These are phyloP conservation scores for Iris macrosiphon DNA, from an alignment of 106 monocot genomes.

Conservation along the genomic window DNA sequence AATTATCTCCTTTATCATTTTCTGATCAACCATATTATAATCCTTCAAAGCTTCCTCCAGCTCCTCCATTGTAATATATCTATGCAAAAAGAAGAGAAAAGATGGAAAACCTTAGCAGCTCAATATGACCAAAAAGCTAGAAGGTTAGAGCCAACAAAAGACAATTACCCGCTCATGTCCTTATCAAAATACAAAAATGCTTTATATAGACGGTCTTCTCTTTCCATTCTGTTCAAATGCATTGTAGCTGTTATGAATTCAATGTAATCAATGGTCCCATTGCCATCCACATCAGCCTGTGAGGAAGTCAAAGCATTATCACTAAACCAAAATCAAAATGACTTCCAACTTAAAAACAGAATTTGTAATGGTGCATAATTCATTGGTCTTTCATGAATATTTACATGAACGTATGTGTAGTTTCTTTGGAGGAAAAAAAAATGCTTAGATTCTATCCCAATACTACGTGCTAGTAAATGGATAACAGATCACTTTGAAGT, in stretches of 20 bases:
- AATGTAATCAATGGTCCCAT: conserved; percentile 74
- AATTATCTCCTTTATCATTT: conserved; percentile 60
- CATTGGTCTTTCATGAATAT: too few species aligned
- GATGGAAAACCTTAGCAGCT: not conserved
- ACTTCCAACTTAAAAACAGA: too few species aligned
- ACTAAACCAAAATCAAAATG: not conserved
- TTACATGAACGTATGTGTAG: too few species aligned
- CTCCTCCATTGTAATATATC: conserved; percentile 76
- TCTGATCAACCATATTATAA: conserved; percentile 66
- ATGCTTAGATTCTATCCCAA: too few species aligned
- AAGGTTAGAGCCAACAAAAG: not conserved
- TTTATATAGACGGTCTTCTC: conserved; percentile 61
- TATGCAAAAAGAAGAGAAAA: conserved; percentile 10
- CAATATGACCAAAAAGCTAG: not conserved
- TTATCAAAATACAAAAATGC: conserved; percentile 84
- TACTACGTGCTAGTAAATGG: too few species aligned
- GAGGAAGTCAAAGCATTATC: not conserved
- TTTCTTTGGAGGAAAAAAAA: too few species aligned
- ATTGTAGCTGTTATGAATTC: conserved; percentile 84
- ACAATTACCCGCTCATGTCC: conserved; percentile 72
- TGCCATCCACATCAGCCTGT: conserved; percentile 92
- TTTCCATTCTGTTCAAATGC: conserved; percentile 80
- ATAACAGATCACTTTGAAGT: too few species aligned
- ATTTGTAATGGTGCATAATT: too few species aligned
- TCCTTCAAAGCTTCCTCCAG: conserved; percentile 61